Base-by-base conservation (phyloP, 805 yeast genomes). In the Metschnikowia anglica region DNA sequence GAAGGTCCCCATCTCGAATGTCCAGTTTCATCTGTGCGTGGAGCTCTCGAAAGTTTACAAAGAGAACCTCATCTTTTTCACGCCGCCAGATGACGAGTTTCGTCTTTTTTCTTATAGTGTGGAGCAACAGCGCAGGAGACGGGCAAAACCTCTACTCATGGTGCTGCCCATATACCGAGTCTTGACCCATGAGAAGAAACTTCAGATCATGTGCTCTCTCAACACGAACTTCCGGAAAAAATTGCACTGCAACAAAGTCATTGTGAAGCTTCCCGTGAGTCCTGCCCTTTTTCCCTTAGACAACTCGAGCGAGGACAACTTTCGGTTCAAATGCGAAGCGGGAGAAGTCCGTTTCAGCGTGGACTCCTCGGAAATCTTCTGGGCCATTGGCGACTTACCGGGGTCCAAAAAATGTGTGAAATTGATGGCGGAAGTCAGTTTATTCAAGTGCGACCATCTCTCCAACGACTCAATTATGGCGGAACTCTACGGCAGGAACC, bases 281-380 rank as follows among this genome's bases (percentile, higher is more conserved):
- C 72, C 74, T 1, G 46, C 55, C 16, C 56, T 75, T 1, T 68
- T 70, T 42, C 48, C 44, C 7, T 40, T 63, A 6, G 44, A 42
- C 28, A 44, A 50, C 24, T 41, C 48, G 15, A 32, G 25, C 28
- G 30, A 41, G 16, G 46, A 49, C 28, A 34, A 37, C 23, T 52
- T 52, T 39, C 44, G 56, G 34, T 50, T 50, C 62, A 86, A 83
- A 54, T 73, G 93, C 4, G 81, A 81, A 50, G 52, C 73, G 25
- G 97, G 97, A 0, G 73, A 73, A 28, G 93, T 87, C 1, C 66
- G 76, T 9, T 86, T 82, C 59, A 81, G 81, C 44, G 73, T 93
- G 5, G 91, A 88, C 49, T 73, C 77, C 33, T 77, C 83, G 24
- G 79, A 78, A 41, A 63, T 90, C 2, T 60, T 83, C 1, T 90